Base-by-base conservation (phyloP, 1,284 basidiomycete species). In the Marasmius sp. region DNA sequence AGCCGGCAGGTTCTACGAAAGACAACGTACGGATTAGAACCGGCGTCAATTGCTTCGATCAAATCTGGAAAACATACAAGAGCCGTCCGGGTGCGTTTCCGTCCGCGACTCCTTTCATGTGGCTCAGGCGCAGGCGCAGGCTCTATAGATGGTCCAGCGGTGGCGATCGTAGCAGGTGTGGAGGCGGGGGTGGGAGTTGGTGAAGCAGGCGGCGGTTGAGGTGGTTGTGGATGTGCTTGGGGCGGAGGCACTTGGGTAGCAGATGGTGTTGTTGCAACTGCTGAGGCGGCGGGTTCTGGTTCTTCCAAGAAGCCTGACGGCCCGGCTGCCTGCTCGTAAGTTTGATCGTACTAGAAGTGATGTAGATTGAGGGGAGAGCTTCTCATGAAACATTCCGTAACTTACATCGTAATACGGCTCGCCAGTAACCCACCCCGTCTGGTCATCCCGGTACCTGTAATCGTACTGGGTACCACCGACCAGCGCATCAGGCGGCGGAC, bases 371-470 rank as follows among this genome's bases (percentile, higher is more conserved):
- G 41, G 34, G 20, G 59, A 55, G 58, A 10, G 37, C 20, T 18
- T 52, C 10, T 47, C 16, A 58, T 16, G n/a, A 51, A 27, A 62
- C 39, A 16, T 58, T 39, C 50, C 56, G 10, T 10, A 58, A 36
- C 52, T n/a, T 56, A 61, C 71, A 77, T 83, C 81, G 68, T 90
- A 91, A 66, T 89, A 91, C 14, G 82, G 77, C 14, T 74, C 72
- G 20, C 75, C 72, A 20, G 77, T 66, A 48, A 77, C 75, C 85
- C 85, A 87, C 27, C 74, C 73, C 10, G 77, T 65, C 55, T 83
- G 84, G 34, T 87, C 87, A 7, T 88, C 84, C 61, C 86, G 75
- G 67, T 84, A 85, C 52, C 85, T 76, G 64, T 88, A 88, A 27
- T 85, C 79, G 65, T 84, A 86, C 3, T 80, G 64, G 1, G 71